Base-by-base conservation (phyloP, 1,139 yeast genomes). In the Pichia sp. region DNA sequence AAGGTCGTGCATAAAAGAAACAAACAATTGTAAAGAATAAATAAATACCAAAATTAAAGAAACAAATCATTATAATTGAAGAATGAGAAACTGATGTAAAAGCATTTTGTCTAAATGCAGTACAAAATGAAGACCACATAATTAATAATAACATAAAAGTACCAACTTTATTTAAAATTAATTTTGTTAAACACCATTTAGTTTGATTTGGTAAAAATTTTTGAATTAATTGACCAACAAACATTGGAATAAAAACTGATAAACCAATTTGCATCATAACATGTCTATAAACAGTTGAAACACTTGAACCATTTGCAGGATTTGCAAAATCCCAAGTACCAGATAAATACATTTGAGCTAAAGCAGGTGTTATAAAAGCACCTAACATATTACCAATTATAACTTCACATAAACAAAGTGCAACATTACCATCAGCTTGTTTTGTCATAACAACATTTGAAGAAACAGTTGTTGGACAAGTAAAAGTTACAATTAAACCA, bases 391-490 rank as follows among this genome's bases (percentile, higher is more conserved):
- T 87, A 2, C 96, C 96, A 37, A 87, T 73, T 48, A 87, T 79
- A 23, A 87, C 96, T 60, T 87, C 95, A 62, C 94, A 82, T 12
- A 87, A 68, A 24, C 95, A 82, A 46, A 87, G 67, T 26, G 85
- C 67, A 51, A 80, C 90, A 61, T 87, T 86, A 6, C 96, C 96
- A 55, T 82, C 80, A 4, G 64, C 63, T 41, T 58, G 54, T 38
- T 58, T 47, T n/a, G 97, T 87, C 96, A 87, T 87, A 27, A 87
- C 90, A 40, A 87, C 96, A 61, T 87, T 87, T 3, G 87, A 46
- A 77, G 92, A 80, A 22, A 87, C 95, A 0, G 96, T 87, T 12
- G 96, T 89, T 34, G 96, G 96, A 62, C 95, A 86, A 5, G 92
- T 76, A 39, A 86, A 86, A 2, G 95, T 84, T 39, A 87, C 83